A percentile compares a stretch with the other conserved stretches of the same genome.
Evolutionary conservation across 352 stramenopile genomes (phyloP).

Genomic region (Phytopythium mirpurense): DNA sequence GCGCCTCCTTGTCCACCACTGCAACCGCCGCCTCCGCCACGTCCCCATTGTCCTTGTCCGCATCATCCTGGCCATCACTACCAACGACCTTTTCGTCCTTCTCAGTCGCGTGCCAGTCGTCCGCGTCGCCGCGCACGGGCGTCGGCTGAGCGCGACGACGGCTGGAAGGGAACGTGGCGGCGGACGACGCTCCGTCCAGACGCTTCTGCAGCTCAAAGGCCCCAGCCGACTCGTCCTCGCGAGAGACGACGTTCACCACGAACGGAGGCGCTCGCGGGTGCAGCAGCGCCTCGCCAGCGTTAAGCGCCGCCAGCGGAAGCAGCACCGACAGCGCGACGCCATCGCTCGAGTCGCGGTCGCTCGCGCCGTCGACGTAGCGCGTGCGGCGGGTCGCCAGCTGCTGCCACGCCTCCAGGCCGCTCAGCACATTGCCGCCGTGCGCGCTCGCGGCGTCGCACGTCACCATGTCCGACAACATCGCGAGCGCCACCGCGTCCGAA

Average conservation of each 20-base stretch:
- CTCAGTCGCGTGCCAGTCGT: slow-evolving; percentile 24
- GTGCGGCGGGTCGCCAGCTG: slow-evolving; percentile 12
- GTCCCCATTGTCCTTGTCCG: slow-evolving; percentile 19
- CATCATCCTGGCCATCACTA: slow-evolving; percentile 12
- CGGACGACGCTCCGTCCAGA: slow-evolving; percentile 21
- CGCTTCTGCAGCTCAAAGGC: slow-evolving; percentile 7
- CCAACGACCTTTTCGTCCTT: slow-evolving; percentile 22
- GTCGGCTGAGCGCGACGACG: slow-evolving; percentile 4
- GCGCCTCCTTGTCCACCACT: neutral
- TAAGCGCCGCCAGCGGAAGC: slow-evolving; percentile 51
- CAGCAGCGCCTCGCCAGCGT: slow-evolving; percentile 58
- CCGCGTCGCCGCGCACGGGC: slow-evolving; percentile 15
- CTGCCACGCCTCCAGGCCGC: slow-evolving; percentile 55
- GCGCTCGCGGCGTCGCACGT: slow-evolving; percentile 48
- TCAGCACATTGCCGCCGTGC: slow-evolving; percentile 50
- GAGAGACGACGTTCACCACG: slow-evolving; percentile 29
- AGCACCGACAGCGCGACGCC: slow-evolving; percentile 13
- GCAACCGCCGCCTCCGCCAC: slow-evolving; percentile 7
- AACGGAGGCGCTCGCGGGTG: slow-evolving; percentile 72
- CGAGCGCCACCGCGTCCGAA: slow-evolving; percentile 30
- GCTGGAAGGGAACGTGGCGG: neutral
- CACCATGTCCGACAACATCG: slow-evolving; percentile 47
- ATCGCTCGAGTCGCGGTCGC: slow-evolving; percentile 19
- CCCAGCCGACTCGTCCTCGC: slow-evolving; percentile 17
- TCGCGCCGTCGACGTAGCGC: slow-evolving; percentile 12